Base-by-base conservation (phyloP, 1,284 basidiomycete genomes). In the Marasmius sp. region DNA sequence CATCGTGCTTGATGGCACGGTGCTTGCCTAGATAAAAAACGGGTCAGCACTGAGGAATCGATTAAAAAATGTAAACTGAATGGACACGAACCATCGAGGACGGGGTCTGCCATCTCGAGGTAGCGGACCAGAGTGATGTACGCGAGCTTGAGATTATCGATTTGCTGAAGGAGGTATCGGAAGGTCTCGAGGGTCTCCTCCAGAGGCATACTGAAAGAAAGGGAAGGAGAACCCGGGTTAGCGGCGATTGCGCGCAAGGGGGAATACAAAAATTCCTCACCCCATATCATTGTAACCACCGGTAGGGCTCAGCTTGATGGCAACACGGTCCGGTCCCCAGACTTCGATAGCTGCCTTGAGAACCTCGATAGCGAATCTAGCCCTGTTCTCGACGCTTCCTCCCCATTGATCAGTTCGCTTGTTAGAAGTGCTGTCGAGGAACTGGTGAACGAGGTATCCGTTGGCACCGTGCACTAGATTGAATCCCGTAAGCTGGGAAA, bases 321-420 rank as follows among this genome's bases (percentile, higher is more conserved):
- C 82, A 37, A 84, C 80, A 33, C 81, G 74, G 5, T 77, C 77
- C 11, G 72, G 63, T 1, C 86, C 86, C 60, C 83, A 82, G 10
- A 84, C 81, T 18, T 78, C 75, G 10, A 71, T 70, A 27, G 83
- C 63, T 6, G 72, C 82, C 39, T 84, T 78, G 20, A 85, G 68
- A 12, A 82, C 77, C 66, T 85, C 81, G 3, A 86, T 74, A 0
- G 75, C 76, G 70, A 90, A 88, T 6, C 83, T 73, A 8, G 76
- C 65, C 27, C 87, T 79, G 70, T 87, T 87, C 68, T 84, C 81
- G 52, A 81, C 59, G 33, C 78, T 80, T 2, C 86, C 86, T 12
- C 87, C 87, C 79, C 84, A 90, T 55, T 79, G 64, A 68, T 89
- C 88, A 2, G 82, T 84, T 36, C 87, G 82, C 39, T 81, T 62